These are phyloP conservation scores for Linaria vulgaris DNA, from an alignment of 257 asterid genomes.

Conservation along the genomic window DNA sequence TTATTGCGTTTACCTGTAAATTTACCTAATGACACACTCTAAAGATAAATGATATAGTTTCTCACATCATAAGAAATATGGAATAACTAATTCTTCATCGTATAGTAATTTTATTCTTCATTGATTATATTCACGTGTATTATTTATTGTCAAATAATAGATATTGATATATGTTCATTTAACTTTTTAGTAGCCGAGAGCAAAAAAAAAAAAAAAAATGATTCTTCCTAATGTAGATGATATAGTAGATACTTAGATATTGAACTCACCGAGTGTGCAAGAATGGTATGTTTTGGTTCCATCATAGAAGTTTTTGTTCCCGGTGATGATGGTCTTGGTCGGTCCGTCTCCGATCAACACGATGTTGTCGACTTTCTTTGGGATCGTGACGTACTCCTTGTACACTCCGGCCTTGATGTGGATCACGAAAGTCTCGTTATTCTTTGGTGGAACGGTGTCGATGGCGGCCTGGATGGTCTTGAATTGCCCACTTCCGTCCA, in stretches of 20 bases:
- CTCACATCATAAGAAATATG: too few species aligned
- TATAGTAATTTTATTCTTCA: too few species aligned
- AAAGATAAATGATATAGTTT: too few species aligned
- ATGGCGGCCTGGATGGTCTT: slow-evolving; percentile 42
- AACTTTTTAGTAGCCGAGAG: too few species aligned
- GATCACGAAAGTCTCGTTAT: slow-evolving; percentile 31
- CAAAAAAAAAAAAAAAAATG: too few species aligned
- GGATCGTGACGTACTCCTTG: slow-evolving; percentile 42
- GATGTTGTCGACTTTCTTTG: slow-evolving; percentile 34
- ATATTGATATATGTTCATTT: too few species aligned
- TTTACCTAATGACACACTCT: too few species aligned
- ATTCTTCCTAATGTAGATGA: too few species aligned
- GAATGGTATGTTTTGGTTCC: slow-evolving; percentile 48
- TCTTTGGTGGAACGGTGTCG: slow-evolving; percentile 27
- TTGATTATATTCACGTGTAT: too few species aligned
- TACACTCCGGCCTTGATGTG: slow-evolving; percentile 65
- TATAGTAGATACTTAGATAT: background rate
- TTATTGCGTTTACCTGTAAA: too few species aligned
- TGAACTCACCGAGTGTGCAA: slow-evolving; percentile 48
- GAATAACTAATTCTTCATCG: too few species aligned
- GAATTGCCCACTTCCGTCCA: slow-evolving; percentile 60
- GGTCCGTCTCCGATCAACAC: slow-evolving; percentile 66
- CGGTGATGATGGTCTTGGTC: slow-evolving; percentile 49
- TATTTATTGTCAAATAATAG: too few species aligned
- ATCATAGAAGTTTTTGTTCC: slow-evolving; percentile 33